Percentiles rank a stretch among this genome's conserved stretches.
Conservation (phyloP, 148 eudicot species). For the Cornus florida region DNA sequence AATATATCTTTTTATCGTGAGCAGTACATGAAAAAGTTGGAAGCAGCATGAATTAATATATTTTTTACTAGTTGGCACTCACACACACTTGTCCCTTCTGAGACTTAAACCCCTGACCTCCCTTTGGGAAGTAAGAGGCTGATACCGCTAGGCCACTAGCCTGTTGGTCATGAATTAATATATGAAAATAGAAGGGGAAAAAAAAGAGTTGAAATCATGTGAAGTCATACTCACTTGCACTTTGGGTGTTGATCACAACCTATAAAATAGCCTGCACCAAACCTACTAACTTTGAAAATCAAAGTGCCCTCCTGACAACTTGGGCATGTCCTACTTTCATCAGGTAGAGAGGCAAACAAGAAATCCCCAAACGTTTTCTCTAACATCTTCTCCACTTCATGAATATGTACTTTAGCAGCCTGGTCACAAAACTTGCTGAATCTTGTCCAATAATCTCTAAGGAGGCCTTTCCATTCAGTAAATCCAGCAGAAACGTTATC, state of each 20-base stretch:
- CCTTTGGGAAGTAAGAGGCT: no score
- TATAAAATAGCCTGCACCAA: constrained; percentile 90
- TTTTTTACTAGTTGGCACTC: no score
- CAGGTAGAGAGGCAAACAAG: constrained; percentile 75
- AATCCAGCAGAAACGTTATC: constrained; percentile 93
- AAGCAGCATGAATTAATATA: not conserved
- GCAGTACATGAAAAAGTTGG: not conserved
- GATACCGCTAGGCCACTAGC: no score
- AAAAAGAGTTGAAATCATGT: not conserved
- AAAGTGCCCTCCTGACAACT: constrained; percentile 78
- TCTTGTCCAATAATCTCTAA: constrained; percentile 87
- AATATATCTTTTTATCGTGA: not conserved
- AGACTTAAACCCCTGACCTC: no score
- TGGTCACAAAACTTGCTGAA: constrained; percentile 75
- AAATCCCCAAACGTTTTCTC: constrained; percentile 77
- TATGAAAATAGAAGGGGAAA: not conserved
- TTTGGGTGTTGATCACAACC: constrained; percentile 96
- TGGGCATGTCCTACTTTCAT: constrained; percentile 81
- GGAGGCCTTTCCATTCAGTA: constrained; percentile 97
- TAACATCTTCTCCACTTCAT: constrained; percentile 96
- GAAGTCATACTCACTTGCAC: constrained; percentile 79
- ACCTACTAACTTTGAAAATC: constrained; percentile 85
- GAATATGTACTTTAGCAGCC: constrained; percentile 67
- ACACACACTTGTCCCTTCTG: no score
- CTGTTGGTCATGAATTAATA: no score